Evolutionary conservation across 2,329 filamentous ascomycete species (phyloP).

Genomic region (Trichoderma citrinoviride): DNA sequence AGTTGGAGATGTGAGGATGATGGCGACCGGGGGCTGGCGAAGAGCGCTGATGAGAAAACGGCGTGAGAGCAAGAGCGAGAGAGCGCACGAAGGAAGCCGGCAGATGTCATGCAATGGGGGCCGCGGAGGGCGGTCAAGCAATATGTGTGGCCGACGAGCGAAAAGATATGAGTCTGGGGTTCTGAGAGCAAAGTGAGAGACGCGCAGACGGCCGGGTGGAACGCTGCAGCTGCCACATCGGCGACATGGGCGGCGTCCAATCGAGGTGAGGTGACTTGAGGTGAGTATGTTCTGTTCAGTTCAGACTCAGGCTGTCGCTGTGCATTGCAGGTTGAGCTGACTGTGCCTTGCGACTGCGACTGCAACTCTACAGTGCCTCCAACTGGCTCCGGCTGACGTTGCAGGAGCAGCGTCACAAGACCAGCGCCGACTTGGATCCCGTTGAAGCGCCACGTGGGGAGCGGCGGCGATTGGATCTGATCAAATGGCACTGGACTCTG

Average conservation of each 20-base stretch:
- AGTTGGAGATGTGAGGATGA: neutral
- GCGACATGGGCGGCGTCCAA: neutral
- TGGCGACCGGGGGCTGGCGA: neutral
- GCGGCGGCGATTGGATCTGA: slow-evolving; percentile 16
- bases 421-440: neutral
- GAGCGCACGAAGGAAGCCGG: neutral
- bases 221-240: neutral
- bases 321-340: neutral
- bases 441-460: slow-evolving; percentile 13
- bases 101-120: slow-evolving; percentile 3
- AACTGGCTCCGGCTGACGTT: neutral
- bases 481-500: neutral
- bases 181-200: neutral
- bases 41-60: neutral
- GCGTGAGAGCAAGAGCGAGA: neutral
- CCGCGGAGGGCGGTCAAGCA: slow-evolving; percentile 15
- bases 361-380: no score
- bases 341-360: no score
- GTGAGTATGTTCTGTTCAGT: no score
- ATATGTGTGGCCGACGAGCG: neutral
- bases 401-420: slow-evolving; percentile 17
- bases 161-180: neutral
- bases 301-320: neutral
- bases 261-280: no score
- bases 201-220: neutral